phyloP scores from a whole-genome alignment of 306 rosid genomes.

The Casuarina glauca region DNA sequence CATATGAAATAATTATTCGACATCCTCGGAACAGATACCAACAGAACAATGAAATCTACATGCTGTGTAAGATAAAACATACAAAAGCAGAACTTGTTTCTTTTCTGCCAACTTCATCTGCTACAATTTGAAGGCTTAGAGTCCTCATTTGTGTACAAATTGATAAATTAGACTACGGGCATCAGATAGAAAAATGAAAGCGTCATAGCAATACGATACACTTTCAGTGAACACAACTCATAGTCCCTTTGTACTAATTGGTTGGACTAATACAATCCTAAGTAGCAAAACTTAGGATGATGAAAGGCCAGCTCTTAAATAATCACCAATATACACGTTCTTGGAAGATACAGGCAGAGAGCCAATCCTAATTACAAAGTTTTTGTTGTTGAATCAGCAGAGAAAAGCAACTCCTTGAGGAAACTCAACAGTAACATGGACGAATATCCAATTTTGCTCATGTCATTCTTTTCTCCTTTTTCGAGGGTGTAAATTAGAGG shows the following conservation, averaged over 20 bases:
- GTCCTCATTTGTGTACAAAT: background rate
- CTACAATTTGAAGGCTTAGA: background rate
- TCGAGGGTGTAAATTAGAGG: slow-evolving; percentile 34
- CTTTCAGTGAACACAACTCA: background rate
- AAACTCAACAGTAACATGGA: slow-evolving; percentile 8
- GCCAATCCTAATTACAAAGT: background rate
- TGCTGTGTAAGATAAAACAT: background rate
- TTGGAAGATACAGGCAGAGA: background rate
- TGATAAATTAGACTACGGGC: background rate
- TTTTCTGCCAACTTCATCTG: background rate
- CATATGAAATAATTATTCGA: too few species aligned
- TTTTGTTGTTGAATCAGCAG: background rate
- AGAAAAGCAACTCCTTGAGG: background rate
- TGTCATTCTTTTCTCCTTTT: slow-evolving; percentile 43
- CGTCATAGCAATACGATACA: background rate
- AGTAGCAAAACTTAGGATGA: background rate
- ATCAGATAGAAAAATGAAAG: too few species aligned
- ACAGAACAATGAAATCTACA: too few species aligned
- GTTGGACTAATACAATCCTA: background rate
- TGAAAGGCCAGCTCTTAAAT: background rate
- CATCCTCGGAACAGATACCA: too few species aligned
- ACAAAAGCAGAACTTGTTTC: background rate
- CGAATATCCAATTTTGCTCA: slow-evolving; percentile 23
- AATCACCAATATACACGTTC: background rate
- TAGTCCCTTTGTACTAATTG: background rate